These are phyloP conservation scores for Trichosporon ovoides DNA, from an alignment of 1,284 basidiomycete species.

Conservation along the genomic window DNA sequence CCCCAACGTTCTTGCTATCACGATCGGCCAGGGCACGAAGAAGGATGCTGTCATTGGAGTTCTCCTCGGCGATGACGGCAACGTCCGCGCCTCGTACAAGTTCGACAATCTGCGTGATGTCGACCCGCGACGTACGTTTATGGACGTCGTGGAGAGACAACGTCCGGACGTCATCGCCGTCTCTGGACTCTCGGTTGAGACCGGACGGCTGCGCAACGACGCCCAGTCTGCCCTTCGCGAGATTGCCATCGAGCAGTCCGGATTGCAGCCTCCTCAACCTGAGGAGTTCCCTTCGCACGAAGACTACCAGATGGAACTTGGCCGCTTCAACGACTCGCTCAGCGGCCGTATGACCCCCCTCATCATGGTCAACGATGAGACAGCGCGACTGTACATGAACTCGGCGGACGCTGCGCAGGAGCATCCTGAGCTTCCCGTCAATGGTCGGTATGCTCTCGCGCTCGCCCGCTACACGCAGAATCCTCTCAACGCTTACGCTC, in stretches of 20 bases:
- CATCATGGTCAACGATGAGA: slow-evolving; percentile 82
- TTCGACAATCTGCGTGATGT: slow-evolving; percentile 77
- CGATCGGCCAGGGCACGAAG: slow-evolving; percentile 91
- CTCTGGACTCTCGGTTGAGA: slow-evolving; percentile 80
- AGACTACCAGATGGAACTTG: slow-evolving; percentile 31
- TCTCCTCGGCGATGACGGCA: slow-evolving; percentile 80
- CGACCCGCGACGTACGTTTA: slow-evolving; percentile 60
- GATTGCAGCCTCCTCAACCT: slow-evolving; percentile 31
- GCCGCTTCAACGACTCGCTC: slow-evolving; percentile 31
- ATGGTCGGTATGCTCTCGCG: slow-evolving; percentile 91
- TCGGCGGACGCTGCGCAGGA: slow-evolving; percentile 80
- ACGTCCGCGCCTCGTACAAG: slow-evolving; percentile 78
- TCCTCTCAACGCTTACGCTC: slow-evolving; percentile 88
- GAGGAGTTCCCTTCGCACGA: slow-evolving; percentile 37
- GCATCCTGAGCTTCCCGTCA: slow-evolving; percentile 70
- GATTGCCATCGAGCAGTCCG: slow-evolving; percentile 31
- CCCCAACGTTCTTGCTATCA: slow-evolving; percentile 82
- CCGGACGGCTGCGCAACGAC: slow-evolving; percentile 53
- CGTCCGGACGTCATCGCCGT: slow-evolving; percentile 84
- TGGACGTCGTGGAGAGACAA: slow-evolving; percentile 71
- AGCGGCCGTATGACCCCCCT: slow-evolving; percentile 57
- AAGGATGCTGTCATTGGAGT: slow-evolving; percentile 83
- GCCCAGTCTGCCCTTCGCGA: slow-evolving; percentile 53
- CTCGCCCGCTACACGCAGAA: slow-evolving; percentile 90
- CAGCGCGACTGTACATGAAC: slow-evolving; percentile 90